A percentile compares a stretch with the other conserved stretches of the same genome.
phyloP scores from a whole-genome alignment of 169 alveolate species.

The Plasmodium sp. region DNA sequence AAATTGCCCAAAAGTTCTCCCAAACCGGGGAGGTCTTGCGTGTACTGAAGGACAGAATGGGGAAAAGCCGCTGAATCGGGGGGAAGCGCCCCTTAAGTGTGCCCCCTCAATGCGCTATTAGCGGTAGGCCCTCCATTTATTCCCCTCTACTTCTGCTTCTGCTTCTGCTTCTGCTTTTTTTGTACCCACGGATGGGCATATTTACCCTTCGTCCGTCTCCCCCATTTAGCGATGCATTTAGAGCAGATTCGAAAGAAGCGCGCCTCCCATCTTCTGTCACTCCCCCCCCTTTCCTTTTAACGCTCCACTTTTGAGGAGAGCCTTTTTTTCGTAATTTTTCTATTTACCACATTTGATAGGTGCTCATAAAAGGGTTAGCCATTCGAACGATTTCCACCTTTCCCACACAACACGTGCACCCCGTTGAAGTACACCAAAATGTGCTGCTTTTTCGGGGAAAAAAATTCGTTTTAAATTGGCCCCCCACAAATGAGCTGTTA shows the following conservation, averaged over 20 bases:
- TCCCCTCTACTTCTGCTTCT: not conserved
- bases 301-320: not conserved
- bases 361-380: not conserved
- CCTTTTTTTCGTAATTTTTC: not conserved
- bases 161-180: not conserved
- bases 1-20: slow-evolving; percentile 17
- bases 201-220: not conserved
- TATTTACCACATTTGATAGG: not conserved
- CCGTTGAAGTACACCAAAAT: not conserved
- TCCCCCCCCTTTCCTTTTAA: not conserved
- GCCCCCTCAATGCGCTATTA: not conserved
- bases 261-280: not conserved
- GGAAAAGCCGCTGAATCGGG: not conserved
- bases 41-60: not conserved
- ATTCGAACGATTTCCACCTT: not conserved
- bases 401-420: not conserved
- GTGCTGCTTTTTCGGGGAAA: not conserved
- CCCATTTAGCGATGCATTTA: not conserved
- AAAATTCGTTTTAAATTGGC: not conserved
- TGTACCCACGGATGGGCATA: not conserved
- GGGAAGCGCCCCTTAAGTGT: not conserved
- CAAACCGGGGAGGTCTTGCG: slow-evolving; percentile 5
- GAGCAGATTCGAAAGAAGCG: not conserved
- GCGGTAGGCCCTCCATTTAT: not conserved
- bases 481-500: not conserved